These are phyloP conservation scores for Neurospora tetraspora DNA, from an alignment of 495 filamentous ascomycete genomes.

Conservation along the genomic window DNA sequence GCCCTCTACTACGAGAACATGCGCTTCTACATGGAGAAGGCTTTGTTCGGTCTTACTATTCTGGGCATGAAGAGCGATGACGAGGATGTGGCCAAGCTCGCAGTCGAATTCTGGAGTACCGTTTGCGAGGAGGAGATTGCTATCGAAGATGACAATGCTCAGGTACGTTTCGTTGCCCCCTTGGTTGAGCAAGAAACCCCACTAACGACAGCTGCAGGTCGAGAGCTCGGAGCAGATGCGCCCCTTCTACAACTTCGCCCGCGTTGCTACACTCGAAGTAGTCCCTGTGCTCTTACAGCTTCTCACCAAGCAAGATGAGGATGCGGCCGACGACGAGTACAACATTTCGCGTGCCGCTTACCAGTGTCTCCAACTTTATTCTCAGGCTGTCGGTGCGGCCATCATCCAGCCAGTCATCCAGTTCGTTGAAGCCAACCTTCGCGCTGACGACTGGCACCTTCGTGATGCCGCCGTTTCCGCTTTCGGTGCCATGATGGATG, in stretches of 20 bases:
- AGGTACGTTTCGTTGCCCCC: conserved; percentile 42
- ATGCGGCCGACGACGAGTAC: conserved; percentile 93
- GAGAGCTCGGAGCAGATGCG: conserved; percentile 71
- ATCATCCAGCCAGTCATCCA: conserved; percentile 73
- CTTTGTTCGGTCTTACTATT: conserved; percentile 94
- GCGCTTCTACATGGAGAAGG: conserved; percentile 99
- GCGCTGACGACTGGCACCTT: conserved; percentile 81
- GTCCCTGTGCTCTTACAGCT: conserved; percentile 82
- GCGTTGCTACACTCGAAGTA: conserved; percentile 82
- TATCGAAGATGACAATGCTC: conserved; percentile 92
- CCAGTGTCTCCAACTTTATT: conserved; percentile 90
- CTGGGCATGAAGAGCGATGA: conserved; percentile 97
- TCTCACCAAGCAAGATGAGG: conserved; percentile 94
- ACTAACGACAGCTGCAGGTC: conserved; percentile 29
- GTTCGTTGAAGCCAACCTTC: conserved; percentile 87
- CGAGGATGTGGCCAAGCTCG: conserved; percentile 94
- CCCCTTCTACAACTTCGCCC: conserved; percentile 84
- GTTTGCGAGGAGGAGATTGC: conserved; percentile 97
- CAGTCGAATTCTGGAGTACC: conserved; percentile 99
- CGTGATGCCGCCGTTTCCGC: conserved; percentile 93
- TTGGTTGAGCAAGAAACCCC: not conserved
- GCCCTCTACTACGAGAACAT: conserved; percentile 97
- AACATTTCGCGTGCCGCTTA: conserved; percentile 92
- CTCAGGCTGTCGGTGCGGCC: conserved; percentile 73
- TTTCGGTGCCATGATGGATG: conserved; percentile 99